A percentile compares a stretch with the other conserved stretches of the same genome.
Evolutionary conservation across 768 basidiomycete species (phyloP).

Genomic region (Amanita subjunquillea): DNA sequence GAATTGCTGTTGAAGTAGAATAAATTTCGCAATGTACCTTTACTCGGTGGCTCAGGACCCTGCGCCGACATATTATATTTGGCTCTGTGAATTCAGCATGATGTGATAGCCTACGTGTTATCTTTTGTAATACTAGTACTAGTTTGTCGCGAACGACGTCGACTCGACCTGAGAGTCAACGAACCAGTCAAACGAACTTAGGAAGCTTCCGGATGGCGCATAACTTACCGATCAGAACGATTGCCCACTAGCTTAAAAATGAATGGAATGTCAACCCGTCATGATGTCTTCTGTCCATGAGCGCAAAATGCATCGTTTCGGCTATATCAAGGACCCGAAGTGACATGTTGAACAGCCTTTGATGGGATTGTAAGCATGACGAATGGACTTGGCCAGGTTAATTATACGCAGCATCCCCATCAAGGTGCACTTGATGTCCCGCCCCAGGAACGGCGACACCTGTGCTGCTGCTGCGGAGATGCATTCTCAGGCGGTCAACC

Average conservation of each 20-base stretch:
- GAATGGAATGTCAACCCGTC: not conserved
- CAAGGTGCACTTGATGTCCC: not conserved
- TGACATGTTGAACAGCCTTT: not conserved
- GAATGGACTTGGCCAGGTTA: not conserved
- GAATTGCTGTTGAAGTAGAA: conserved; percentile 13
- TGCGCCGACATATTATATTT: not conserved
- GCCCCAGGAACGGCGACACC: not conserved
- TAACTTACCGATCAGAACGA: not conserved
- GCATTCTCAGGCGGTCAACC: not conserved
- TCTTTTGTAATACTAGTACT: not conserved
- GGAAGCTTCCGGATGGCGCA: not conserved
- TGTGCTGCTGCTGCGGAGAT: not conserved
- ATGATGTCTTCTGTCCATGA: not conserved
- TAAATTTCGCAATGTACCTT: not conserved
- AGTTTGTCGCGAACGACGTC: not conserved
- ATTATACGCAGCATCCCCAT: not conserved
- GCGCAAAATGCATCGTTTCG: not conserved
- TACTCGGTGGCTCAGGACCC: not conserved
- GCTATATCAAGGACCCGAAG: not conserved
- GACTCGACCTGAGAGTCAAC: not conserved
- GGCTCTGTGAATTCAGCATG: not conserved
- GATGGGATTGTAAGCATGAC: not conserved
- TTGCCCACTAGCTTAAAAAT: not conserved
- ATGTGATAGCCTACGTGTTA: not conserved
- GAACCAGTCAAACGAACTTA: not conserved